Conservation (phyloP, 2,329 filamentous ascomycete genomes). For the Penicillium glabrum region DNA sequence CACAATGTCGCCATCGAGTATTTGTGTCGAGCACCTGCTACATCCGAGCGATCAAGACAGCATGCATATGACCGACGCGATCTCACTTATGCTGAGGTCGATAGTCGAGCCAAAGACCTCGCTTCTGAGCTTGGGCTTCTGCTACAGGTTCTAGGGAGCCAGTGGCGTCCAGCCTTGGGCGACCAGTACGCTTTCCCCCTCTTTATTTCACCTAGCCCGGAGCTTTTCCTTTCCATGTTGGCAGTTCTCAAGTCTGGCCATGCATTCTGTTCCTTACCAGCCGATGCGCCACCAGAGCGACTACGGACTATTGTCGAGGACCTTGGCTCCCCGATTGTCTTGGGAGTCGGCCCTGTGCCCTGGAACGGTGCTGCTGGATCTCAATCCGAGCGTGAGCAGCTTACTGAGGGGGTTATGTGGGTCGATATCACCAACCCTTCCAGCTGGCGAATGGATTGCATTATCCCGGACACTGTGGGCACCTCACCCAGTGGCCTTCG, state of each 20-base stretch:
- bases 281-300: neutral
- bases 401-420: neutral
- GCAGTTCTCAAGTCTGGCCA: neutral
- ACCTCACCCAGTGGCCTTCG: neutral
- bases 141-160: neutral
- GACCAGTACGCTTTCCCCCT: neutral
- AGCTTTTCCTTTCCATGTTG: neutral
- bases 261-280: neutral
- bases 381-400: neutral
- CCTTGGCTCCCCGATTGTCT: neutral
- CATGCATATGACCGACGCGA: neutral
- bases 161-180: neutral
- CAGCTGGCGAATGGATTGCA: neutral
- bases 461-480: neutral
- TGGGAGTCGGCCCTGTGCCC: neutral
- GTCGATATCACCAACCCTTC: neutral
- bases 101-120: neutral
- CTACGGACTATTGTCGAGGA: neutral
- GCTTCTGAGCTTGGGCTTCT: neutral
- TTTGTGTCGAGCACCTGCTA: neutral
- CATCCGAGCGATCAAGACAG: neutral
- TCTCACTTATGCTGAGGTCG: neutral
- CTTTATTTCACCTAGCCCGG: neutral
- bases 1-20: neutral
- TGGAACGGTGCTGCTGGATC: neutral